A percentile compares a stretch with the other conserved stretches of the same genome.
Conservation (phyloP, 768 basidiomycete species). For the Rhizopogon vesiculosus region DNA sequence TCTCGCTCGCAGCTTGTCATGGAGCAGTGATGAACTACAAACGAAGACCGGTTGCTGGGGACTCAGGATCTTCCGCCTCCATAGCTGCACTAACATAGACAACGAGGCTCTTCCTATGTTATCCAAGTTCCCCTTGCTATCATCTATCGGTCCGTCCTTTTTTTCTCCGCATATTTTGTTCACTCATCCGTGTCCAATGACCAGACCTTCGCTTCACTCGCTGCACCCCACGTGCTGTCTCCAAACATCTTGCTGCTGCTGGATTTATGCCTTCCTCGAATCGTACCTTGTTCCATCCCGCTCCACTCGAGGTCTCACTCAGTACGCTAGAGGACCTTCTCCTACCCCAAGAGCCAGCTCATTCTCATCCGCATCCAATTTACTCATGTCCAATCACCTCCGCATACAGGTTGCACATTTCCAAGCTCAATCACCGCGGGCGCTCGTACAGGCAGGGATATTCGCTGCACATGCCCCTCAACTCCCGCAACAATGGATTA, state of each 20-base stretch:
- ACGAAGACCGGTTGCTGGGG: constrained; percentile 44
- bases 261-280: constrained; percentile 23
- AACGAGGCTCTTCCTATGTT: constrained; percentile 39
- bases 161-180: not conserved
- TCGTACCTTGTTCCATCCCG: constrained; percentile 37
- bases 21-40: constrained; percentile 21
- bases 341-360: not conserved
- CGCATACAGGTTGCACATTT: constrained; percentile 23
- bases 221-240: constrained; percentile 27
- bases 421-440: constrained; percentile 5
- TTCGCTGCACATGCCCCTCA: not conserved
- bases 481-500: not conserved
- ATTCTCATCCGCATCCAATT: constrained; percentile 14
- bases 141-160: constrained; percentile 48
- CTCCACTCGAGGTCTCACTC: constrained; percentile 33
- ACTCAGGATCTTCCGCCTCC: constrained; percentile 53
- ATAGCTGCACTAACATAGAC: constrained; percentile 47
- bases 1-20: constrained; percentile 45
- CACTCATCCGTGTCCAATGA: constrained; percentile 1
- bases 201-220: constrained; percentile 48
- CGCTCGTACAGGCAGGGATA: not conserved
- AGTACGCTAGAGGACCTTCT: constrained; percentile 20
- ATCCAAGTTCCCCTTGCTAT: constrained; percentile 50
- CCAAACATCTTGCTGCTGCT: constrained; percentile 12
- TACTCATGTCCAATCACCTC: constrained; percentile 23